Base-by-base conservation (phyloP, 345 rosid genomes). In the Eucalyptus pauciflora region DNA sequence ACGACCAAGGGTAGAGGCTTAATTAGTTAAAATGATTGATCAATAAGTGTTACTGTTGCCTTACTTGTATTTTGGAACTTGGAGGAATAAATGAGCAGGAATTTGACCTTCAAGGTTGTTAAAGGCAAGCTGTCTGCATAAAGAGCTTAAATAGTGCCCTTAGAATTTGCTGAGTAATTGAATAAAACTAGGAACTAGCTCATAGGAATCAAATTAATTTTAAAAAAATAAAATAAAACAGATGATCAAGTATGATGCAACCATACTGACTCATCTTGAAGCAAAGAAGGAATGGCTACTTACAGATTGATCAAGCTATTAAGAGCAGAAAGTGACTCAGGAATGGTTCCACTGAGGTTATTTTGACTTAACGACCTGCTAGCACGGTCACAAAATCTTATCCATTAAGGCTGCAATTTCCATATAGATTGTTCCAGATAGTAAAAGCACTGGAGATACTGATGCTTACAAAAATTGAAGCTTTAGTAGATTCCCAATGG, bases 391-490 rank as follows among this genome's bases (percentile, higher is more conserved):
- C 86, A 46, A 80, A 62, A 89, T 49, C 88, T 20, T 79, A 43
- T 64, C 50, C 45, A 69, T 76, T 16, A 60, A 88, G 49, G 3
- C 60, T 87, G n/a, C 11, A 29, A 87, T 71, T 54, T 85, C 87
- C 86, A 50, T 29, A 88, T 60, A 86, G 60, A 91, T 46, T 86
- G 88, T 51, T 52, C 62, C 58, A 90, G 85, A 88, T 79, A 51
- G 85, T 22, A 88, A 87, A 37, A 56, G 69, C 48, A 92, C 20
- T 24, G 86, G 12, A 81, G 87, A 89, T 6, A 48, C 85, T 89
- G 83, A 87, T 86, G 92, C 99, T 96, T 92, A 98, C 99, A 98
- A 92, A 94, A 98, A 96, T 91, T 96, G 99, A 92, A 97, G 99
- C 88, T 90, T 95, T 92, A 93, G 94, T 87, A 98, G 99, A 88